Conservation (phyloP, 257 asterid species). For the Solanum boliviense region DNA sequence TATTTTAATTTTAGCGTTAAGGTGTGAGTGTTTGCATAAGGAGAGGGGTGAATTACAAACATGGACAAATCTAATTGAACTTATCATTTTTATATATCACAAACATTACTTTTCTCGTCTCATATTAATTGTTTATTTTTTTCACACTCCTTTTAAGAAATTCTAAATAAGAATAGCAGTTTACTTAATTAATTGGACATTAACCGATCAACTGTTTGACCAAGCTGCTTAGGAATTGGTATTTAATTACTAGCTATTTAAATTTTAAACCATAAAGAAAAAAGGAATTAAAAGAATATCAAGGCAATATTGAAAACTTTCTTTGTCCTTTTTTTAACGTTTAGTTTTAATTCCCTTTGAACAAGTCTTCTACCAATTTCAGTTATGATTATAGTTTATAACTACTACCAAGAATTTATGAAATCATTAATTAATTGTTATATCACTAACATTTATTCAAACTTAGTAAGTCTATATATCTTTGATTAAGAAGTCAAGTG, state of each 20-base stretch:
- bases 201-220: too few relatives aligned
- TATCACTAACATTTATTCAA: not conserved
- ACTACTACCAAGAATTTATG: not conserved
- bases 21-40: not conserved
- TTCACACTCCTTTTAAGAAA: too few relatives aligned
- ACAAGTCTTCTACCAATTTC: not conserved
- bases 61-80: not conserved
- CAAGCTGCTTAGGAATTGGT: too few relatives aligned
- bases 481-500: not conserved
- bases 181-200: too few relatives aligned
- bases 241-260: not conserved
- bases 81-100: too few relatives aligned
- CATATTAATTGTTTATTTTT: too few relatives aligned
- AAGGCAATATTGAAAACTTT: not conserved
- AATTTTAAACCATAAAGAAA: too few relatives aligned
- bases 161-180: too few relatives aligned
- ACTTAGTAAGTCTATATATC: not conserved
- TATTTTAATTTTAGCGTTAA: not conserved
- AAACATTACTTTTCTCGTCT: not conserved
- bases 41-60: not conserved
- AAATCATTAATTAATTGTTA: not conserved
- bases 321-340: not conserved
- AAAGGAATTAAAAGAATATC: not conserved
- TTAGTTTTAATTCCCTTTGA: not conserved
- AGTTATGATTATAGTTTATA: not conserved